These are phyloP conservation scores for Colletotrichum lentis DNA, from an alignment of 2,329 filamentous ascomycete genomes.

Conservation along the genomic window DNA sequence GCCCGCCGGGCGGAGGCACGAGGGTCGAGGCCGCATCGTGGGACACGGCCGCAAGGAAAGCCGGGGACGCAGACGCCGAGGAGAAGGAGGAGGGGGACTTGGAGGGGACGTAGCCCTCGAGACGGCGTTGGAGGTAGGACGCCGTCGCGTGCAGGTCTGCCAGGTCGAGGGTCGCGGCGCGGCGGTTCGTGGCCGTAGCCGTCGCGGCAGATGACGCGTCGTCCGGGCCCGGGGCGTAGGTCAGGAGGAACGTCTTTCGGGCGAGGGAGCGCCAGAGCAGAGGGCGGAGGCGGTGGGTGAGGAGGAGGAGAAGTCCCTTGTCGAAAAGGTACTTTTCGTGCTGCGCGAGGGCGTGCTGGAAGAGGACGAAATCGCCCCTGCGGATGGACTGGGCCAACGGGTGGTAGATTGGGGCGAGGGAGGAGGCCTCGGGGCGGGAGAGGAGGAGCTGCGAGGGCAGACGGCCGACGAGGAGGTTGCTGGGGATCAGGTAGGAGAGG, in stretches of 20 bases:
- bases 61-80: conserved; percentile 46
- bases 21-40: conserved; percentile 58
- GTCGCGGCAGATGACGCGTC: conserved; percentile 46
- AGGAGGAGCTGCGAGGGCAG: conserved; percentile 77
- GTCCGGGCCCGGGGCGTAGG: conserved; percentile 72
- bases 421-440: conserved; percentile 72
- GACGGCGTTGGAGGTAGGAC: conserved; percentile 68
- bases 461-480: conserved; percentile 84
- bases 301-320: conserved; percentile 77
- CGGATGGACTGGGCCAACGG: conserved; percentile 78
- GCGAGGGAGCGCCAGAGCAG: conserved; percentile 85
- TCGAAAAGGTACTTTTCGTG: conserved; percentile 78
- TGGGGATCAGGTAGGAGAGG: conserved; percentile 82
- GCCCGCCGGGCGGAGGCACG: conserved; percentile 57
- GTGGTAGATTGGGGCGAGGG: conserved; percentile 71
- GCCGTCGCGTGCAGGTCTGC: conserved; percentile 71
- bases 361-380: conserved; percentile 76
- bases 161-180: conserved; percentile 79
- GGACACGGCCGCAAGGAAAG: conserved; percentile 62
- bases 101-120: conserved; percentile 65
- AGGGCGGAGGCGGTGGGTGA: conserved; percentile 80
- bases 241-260: conserved; percentile 79
- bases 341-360: conserved; percentile 72
- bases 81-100: conserved; percentile 49
- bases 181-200: conserved; percentile 49